Evolutionary conservation across 2,329 filamentous ascomycete genomes (phyloP).

Genomic region (Pestalotiopsis sp.): DNA sequence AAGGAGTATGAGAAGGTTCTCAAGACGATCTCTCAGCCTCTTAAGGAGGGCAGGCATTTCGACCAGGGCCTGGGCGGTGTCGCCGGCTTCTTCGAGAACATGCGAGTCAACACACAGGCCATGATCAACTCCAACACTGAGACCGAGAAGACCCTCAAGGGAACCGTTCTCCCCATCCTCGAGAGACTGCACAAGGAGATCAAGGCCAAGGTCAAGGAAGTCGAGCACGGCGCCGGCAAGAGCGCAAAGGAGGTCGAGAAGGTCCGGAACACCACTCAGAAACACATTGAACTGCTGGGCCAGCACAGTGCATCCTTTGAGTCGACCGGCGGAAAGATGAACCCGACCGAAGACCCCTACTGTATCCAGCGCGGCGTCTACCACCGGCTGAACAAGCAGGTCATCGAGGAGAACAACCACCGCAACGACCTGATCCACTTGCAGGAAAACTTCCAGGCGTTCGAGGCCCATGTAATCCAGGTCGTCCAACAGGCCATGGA

Average conservation of each 20-base stretch:
- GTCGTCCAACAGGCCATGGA: constrained; percentile 82
- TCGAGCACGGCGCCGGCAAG: constrained; percentile 79
- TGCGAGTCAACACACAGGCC: constrained; percentile 86
- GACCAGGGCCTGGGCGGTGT: constrained; percentile 87
- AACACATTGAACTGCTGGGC: constrained; percentile 92
- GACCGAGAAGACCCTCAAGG: constrained; percentile 88
- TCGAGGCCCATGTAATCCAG: constrained; percentile 83
- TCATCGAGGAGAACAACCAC: constrained; percentile 95
- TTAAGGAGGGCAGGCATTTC: constrained; percentile 91
- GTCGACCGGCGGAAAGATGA: constrained; percentile 70
- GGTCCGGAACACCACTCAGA: constrained; percentile 82
- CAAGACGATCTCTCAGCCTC: constrained; percentile 86
- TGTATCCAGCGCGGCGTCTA: constrained; percentile 79
- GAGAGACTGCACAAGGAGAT: constrained; percentile 93
- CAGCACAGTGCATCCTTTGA: constrained; percentile 83
- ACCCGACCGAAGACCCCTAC: constrained; percentile 82
- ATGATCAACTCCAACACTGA: constrained; percentile 88
- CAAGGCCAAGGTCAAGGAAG: constrained; percentile 93
- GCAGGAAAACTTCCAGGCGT: constrained; percentile 86
- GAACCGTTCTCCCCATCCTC: constrained; percentile 82
- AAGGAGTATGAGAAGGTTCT: constrained; percentile 96
- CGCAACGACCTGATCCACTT: constrained; percentile 86
- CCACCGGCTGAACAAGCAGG: constrained; percentile 85
- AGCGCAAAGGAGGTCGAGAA: constrained; percentile 90
- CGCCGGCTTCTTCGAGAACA: constrained; percentile 89